Evolutionary conservation across 2,329 filamentous ascomycete species (phyloP).

Genomic region (Xylaria sp.): DNA sequence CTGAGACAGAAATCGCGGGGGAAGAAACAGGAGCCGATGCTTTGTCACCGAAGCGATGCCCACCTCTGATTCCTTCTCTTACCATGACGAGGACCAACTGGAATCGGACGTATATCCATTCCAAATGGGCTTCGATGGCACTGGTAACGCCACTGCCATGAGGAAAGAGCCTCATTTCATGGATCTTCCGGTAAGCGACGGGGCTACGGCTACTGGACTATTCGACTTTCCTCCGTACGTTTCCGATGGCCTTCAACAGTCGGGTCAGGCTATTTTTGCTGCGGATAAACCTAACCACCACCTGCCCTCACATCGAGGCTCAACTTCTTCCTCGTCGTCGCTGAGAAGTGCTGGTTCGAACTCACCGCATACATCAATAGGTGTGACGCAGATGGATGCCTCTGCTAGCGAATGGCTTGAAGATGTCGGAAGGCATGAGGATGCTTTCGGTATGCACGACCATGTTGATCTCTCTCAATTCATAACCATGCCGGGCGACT

Average conservation of each 20-base stretch:
- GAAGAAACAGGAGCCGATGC: conserved; percentile 3
- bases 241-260: conserved; percentile 6
- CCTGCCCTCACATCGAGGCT: conserved; percentile 47
- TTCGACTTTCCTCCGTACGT: conserved; percentile 11
- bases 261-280: conserved; percentile 1
- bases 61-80: conserved; percentile 40
- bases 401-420: conserved; percentile 38
- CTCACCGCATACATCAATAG: conserved; percentile 47
- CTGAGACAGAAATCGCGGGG: background rate
- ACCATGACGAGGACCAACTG: conserved; percentile 46
- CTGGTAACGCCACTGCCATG: conserved; percentile 46
- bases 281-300: conserved; percentile 31
- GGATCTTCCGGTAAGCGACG: conserved; percentile 41
- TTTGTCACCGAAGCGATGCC: conserved; percentile 41
- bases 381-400: conserved; percentile 46
- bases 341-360: conserved; percentile 43
- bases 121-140: conserved; percentile 53
- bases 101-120: conserved; percentile 51
- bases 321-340: conserved; percentile 49
- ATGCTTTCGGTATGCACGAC: conserved; percentile 42
- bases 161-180: conserved; percentile 48
- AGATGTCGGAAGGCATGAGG: conserved; percentile 34
- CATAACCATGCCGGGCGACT: conserved; percentile 69
- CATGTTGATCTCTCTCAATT: conserved; percentile 50
- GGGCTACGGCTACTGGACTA: background rate